phyloP scores from a whole-genome alignment of 2,329 filamentous ascomycete genomes.

The Aureobasidium melanogenum region DNA sequence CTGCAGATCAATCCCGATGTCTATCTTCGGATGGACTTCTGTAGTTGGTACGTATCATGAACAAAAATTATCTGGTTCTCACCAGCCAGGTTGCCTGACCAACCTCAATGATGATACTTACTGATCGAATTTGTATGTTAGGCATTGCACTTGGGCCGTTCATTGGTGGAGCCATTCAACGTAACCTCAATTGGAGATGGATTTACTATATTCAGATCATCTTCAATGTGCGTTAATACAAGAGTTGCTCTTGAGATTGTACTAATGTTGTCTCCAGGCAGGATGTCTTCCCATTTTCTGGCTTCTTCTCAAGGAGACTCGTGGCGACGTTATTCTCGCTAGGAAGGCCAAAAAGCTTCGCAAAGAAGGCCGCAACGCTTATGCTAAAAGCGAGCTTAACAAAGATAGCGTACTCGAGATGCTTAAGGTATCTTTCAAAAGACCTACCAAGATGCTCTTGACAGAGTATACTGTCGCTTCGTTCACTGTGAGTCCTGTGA shows the following conservation, averaged over 20 bases:
- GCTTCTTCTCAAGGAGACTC: slow-evolving; percentile 33
- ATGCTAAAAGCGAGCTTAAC: slow-evolving; percentile 19
- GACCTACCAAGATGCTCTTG: slow-evolving; percentile 21
- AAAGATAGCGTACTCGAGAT: slow-evolving; percentile 15
- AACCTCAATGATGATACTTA: neutral
- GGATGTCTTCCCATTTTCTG: slow-evolving; percentile 22
- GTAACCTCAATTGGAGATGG: slow-evolving; percentile 21
- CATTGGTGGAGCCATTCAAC: slow-evolving; percentile 23
- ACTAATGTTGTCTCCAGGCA: slow-evolving; percentile 16
- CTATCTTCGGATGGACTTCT: slow-evolving; percentile 22
- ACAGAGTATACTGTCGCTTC: slow-evolving; percentile 22
- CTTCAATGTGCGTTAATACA: slow-evolving; percentile 25
- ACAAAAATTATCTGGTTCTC: neutral
- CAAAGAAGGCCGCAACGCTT: slow-evolving; percentile 18
- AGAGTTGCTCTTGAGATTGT: slow-evolving; percentile 12
- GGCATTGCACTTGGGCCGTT: slow-evolving; percentile 27
- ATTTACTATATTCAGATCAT: slow-evolving; percentile 25
- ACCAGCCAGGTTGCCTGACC: neutral
- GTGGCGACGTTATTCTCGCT: slow-evolving; percentile 33
- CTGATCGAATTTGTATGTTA: neutral
- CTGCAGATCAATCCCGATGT: slow-evolving; percentile 20
- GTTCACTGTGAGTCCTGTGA: slow-evolving; percentile 20
- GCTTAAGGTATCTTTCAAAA: slow-evolving; percentile 22
- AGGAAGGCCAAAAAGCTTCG: slow-evolving; percentile 17
- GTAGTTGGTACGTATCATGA: neutral